These are phyloP conservation scores for Uronychia binucleata DNA, from an alignment of 73 alveolate species.

Conservation along the genomic window DNA sequence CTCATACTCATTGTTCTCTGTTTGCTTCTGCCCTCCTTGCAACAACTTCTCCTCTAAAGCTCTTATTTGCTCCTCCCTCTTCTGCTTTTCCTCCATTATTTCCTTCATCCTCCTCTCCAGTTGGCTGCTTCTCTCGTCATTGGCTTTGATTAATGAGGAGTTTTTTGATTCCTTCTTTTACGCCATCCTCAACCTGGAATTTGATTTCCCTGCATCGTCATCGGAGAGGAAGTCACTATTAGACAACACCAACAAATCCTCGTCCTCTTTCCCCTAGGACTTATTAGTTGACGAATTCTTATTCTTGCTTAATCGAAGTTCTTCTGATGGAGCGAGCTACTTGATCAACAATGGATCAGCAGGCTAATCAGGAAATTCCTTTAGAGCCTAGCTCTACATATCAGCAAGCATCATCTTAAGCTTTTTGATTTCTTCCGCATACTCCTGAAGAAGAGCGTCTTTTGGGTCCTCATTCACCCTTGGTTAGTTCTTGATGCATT, in stretches of 20 bases:
- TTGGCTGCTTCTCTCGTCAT: too few species aligned
- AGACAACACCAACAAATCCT: conserved; percentile 43
- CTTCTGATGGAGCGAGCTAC: not conserved
- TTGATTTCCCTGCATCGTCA: not conserved
- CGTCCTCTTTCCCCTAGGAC: conserved; percentile 5
- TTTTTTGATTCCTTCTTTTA: not conserved
- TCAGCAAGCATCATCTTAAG: conserved; percentile 30
- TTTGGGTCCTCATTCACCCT: conserved; percentile 90
- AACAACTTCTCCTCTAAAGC: conserved; percentile 56
- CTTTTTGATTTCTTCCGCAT: conserved; percentile 82
- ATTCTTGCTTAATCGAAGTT: not conserved
- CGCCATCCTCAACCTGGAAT: not conserved
- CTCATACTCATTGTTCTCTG: conserved; percentile 77
- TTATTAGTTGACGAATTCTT: not conserved
- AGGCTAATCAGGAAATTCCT: not conserved
- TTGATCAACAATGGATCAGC: not conserved
- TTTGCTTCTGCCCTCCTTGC: conserved; percentile 63
- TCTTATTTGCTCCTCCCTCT: conserved; percentile 5
- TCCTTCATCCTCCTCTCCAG: not conserved
- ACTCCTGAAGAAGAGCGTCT: conserved; percentile 80
- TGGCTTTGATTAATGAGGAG: too few species aligned
- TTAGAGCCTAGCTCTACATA: not conserved
- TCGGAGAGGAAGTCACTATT: conserved; percentile 19
- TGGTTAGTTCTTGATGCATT: conserved; percentile 86
- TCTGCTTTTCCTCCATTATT: conserved; percentile 19